phyloP scores from a whole-genome alignment of 2,329 filamentous ascomycete genomes.

The Acarospora socialis region DNA sequence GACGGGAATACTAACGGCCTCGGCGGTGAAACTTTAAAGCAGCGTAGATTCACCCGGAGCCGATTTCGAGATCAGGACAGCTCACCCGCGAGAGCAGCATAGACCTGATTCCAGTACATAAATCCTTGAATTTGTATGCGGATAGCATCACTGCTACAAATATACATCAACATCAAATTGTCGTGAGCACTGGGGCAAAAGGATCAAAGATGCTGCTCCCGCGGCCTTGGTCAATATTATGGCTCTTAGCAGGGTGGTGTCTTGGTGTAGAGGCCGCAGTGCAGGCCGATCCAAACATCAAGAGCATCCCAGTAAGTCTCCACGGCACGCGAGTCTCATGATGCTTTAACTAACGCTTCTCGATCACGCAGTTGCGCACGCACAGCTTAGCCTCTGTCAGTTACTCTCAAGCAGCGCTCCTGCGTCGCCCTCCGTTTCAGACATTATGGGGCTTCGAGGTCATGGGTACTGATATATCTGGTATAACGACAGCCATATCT shows the following conservation, averaged over 20 bases:
- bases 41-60: no score
- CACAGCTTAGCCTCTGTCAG: slow-evolving; percentile 69
- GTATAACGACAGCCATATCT: slow-evolving; percentile 60
- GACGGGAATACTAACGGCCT: no score
- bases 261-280: slow-evolving; percentile 24
- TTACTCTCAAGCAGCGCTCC: slow-evolving; percentile 17
- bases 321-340: slow-evolving; percentile 7
- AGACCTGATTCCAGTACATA: no score
- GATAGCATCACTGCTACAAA: no score
- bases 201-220: slow-evolving; percentile 5
- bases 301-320: slow-evolving; percentile 49
- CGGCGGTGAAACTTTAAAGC: no score
- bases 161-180: no score
- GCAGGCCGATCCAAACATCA: slow-evolving; percentile 41
- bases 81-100: no score
- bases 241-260: slow-evolving; percentile 10
- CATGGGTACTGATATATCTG: slow-evolving; percentile 7
- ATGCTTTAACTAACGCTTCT: slow-evolving; percentile 7
- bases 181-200: no score
- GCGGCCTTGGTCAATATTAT: slow-evolving; percentile 8
- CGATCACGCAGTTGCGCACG: slow-evolving; percentile 54
- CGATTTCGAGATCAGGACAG: no score
- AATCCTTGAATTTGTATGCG: no score
- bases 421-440: slow-evolving; percentile 4
- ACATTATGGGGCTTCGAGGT: background rate